Evolutionary conservation across 2,329 filamentous ascomycete genomes (phyloP), one percentile per base, ranked within the genome.

Genomic region (Pseudogymnoascus verrucosus): DNA sequence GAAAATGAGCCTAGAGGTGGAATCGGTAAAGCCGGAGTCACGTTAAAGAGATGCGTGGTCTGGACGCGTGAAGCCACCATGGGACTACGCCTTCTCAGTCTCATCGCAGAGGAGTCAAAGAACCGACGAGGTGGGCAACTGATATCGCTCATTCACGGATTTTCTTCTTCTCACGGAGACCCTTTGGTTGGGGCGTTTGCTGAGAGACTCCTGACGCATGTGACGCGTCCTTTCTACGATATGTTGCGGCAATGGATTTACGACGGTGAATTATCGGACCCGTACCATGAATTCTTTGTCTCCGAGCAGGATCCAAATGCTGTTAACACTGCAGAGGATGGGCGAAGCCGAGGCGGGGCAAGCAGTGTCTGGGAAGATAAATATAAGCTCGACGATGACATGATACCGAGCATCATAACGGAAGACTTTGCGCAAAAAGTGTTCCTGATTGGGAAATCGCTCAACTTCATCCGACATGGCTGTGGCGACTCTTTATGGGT

Each of bases 281-380:
- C 96, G 0, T 97, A 93, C 71, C 83, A 87, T 63, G 95, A 99
- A 72, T 99, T 99, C 76, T 98, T 99, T 71, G 93, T 99, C 19
- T 87, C 87, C 19, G 91, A 97, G 74, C 91, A 93, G 69, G 84
- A 87, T 62, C 81, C 84, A 4, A 76, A 77, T 54, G 76, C 80
- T 31, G 69, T 74, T 62, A 64, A 71, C 69, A 69, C 77, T 67
- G 74, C 75, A 60, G 74, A 79, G 70, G 80, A 84, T 65, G 78
- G 80, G 64, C 71, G 76, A 60, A 82, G 80, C 68, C 78, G 79
- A 61, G 82, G 81, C 60, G 88, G 85, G 23, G 89, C 90, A 14
- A 93, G 89, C 39, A 97, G 93, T 68, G 93, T 98, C 1, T 99
- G 95, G 95, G 93, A 98, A 75, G 92, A 96, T 76, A 98, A 98